These are phyloP conservation scores for Candida rishiriensis DNA, from an alignment of 805 yeast species.

Conservation along the genomic window DNA sequence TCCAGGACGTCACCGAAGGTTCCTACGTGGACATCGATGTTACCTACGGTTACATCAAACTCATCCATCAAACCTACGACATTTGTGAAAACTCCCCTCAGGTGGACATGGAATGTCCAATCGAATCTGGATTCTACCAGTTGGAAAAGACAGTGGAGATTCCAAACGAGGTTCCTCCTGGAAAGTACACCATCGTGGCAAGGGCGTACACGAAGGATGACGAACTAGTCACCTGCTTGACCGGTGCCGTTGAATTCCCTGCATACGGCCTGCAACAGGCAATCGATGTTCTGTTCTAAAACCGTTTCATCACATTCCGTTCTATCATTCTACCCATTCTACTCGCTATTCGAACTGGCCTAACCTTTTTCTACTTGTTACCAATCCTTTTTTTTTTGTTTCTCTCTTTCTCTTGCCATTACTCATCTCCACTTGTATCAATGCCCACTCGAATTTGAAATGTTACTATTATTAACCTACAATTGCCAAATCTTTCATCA, in stretches of 20 bases:
- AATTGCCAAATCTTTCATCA: not conserved
- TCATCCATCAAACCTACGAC: slow-evolving; percentile 87
- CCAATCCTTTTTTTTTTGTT: not conserved
- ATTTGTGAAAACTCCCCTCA: slow-evolving; percentile 83
- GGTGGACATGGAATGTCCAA: slow-evolving; percentile 83
- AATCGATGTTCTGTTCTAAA: not conserved
- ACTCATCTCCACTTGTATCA: too few relatives aligned
- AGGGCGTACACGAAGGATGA: slow-evolving; percentile 87
- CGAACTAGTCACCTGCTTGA: slow-evolving; percentile 75
- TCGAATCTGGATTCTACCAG: slow-evolving; percentile 61
- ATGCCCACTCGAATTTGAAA: not conserved
- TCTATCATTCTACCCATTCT: not conserved
- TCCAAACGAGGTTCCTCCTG: slow-evolving; percentile 94
- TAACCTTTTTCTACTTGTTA: not conserved
- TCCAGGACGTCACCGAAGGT: slow-evolving; percentile 63
- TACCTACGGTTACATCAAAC: slow-evolving; percentile 83
- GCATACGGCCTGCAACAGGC: slow-evolving; percentile 5
- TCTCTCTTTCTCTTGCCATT: not conserved
- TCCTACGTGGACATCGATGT: slow-evolving; percentile 95
- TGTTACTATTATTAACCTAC: not conserved
- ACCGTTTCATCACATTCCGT: too few relatives aligned
- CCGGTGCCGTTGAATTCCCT: slow-evolving; percentile 63
- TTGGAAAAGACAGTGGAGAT: slow-evolving; percentile 72
- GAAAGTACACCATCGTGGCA: slow-evolving; percentile 80
- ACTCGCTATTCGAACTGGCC: slow-evolving; percentile 1